Evolutionary conservation across 805 yeast species (phyloP), one percentile per base, ranked within the genome.

Genomic region (Tetrapisispora iriomotensis): DNA sequence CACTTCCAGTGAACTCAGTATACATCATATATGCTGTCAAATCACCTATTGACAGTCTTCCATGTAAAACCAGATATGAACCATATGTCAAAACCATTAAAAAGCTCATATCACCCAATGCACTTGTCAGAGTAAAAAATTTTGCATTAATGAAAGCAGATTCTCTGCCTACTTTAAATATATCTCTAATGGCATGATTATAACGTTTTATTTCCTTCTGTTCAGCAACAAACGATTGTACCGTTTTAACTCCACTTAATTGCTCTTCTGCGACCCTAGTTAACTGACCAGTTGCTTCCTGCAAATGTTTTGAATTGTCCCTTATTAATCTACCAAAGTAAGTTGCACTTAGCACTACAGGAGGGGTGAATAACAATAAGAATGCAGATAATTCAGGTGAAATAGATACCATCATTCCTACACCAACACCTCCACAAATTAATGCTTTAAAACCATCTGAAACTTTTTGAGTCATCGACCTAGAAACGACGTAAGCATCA

Each of bases 201-300:
- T 83, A 90, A 40, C 81, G 77, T 34, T 73, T 72, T 18, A 92
- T 75, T 56, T 88, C 96, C 44, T 74, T 73, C 27, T 71, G 69
- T 61, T 92, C 97, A 20, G 92, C 94, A 24, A 87, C 90, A 63
- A 88, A 92, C 32, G 92, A 72, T 60, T 92, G 97, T 36, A 94
- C 86, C 0, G 97, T 90, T 51, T 77, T 79, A 28, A 87, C 73
- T 24, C 94, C 94, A 53, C 77, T 79, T 44, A 90, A 72, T 49
- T 94, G 90, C 53, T 90, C 98, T 58, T 90, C 98, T 12, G 94
- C 78, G 7, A 86, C 94, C 54, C 83, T 84, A 0, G 97, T 86
- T 53, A 92, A 66, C 21, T 72, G 70, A 29, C 97, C 98, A 25
- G 94, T 70, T 32, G 87, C 86, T 44, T 82, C 83, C 61, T 92